These are phyloP conservation scores for Apophysomyces elegans DNA, from an alignment of 371 early-diverging fungal genomes.

Conservation along the genomic window DNA sequence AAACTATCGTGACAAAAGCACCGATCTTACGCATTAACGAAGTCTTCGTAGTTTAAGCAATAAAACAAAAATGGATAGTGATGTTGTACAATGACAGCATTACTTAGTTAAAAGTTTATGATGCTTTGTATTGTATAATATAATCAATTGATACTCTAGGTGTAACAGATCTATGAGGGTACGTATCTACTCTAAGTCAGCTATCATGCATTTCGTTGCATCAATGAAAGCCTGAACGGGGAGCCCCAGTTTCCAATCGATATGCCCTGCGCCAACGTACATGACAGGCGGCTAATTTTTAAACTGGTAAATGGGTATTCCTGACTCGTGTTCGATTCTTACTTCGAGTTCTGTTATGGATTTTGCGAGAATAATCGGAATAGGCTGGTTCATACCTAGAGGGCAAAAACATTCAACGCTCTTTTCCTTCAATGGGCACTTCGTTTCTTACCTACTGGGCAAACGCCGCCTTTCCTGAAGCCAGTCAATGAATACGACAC, in stretches of 20 bases:
- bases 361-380: conserved; percentile 72
- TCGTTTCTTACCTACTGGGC: conserved; percentile 60
- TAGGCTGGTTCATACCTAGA: conserved; percentile 45
- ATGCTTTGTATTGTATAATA: no score
- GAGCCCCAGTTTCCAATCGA: conserved; percentile 86
- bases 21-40: no score
- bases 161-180: neutral
- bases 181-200: conserved; percentile 57
- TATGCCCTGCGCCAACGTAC: conserved; percentile 88
- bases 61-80: no score
- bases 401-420: neutral
- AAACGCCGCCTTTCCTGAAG: conserved; percentile 70
- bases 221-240: conserved; percentile 69
- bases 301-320: neutral
- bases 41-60: no score
- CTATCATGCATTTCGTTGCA: conserved; percentile 59
- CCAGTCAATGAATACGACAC: conserved; percentile 67
- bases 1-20: no score
- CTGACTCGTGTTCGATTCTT: conserved; percentile 13
- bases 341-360: conserved; percentile 61
- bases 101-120: no score
- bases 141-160: no score
- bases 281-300: conserved; percentile 69
- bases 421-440: neutral
- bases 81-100: no score